A percentile compares a stretch with the other conserved stretches of the same genome.
These are phyloP conservation scores for Rhynchospora pubera DNA, from an alignment of 176 grass and related monocot species.

Conservation along the genomic window DNA sequence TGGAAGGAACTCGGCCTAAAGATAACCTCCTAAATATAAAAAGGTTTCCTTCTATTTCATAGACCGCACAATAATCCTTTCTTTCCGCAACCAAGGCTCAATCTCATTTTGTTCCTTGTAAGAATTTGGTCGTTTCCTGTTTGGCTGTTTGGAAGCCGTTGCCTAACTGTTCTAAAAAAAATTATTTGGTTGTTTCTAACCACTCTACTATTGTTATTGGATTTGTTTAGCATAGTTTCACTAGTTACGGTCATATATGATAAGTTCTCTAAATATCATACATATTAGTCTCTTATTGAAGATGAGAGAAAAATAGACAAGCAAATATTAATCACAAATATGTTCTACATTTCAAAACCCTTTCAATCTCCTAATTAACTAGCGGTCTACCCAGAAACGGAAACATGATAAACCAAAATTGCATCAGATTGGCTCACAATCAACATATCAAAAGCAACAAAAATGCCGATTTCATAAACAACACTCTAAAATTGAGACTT, in stretches of 20 bases:
- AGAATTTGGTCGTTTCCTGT: background rate
- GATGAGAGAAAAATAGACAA: too few species aligned
- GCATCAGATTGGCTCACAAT: background rate
- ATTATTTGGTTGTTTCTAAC: too few species aligned
- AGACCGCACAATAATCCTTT: background rate
- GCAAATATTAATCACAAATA: background rate
- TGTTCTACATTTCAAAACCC: background rate
- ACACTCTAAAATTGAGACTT: background rate
- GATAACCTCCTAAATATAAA: background rate
- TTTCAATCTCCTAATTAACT: background rate
- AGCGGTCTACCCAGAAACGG: background rate
- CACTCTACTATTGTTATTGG: background rate
- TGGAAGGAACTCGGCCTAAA: background rate
- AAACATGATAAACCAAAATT: background rate
- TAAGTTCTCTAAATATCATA: background rate
- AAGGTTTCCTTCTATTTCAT: too few species aligned
- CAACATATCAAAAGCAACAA: background rate
- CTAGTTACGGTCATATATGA: background rate
- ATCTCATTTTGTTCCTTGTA: background rate
- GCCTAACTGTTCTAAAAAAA: too few species aligned
- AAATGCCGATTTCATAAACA: conserved; percentile 23
- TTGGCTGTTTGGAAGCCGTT: too few species aligned
- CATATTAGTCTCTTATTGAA: too few species aligned
- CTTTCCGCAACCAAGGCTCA: background rate
- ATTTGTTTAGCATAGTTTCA: background rate